Base-by-base conservation (phyloP, 768 basidiomycete species). In the Zangia roseola region DNA sequence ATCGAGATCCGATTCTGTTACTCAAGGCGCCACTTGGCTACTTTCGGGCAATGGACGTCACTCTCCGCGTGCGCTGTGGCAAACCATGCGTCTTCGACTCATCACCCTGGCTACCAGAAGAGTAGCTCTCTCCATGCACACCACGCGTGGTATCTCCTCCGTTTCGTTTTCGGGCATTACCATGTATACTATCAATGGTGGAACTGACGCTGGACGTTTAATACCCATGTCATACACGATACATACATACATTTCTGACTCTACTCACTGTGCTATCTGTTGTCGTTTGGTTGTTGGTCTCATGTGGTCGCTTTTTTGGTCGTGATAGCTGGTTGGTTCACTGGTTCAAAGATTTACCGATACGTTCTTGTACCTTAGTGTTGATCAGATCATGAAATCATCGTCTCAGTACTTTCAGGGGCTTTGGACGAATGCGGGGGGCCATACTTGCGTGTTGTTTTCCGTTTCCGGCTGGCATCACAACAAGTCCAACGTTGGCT, bases 141-240 rank as follows among this genome's bases (percentile, higher is more conserved):
- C 16, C n/a, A 36, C 46, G 23, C 14, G 13, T 34, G 31, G 24
- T 31, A 24, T 20, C 37, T 39, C 38, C 33, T 43, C 41, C 20
- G 28, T 39, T 40, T 30, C 35, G 34, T 42, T 24, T 30, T 30
- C 36, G 21, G 21, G 34, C 43, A 46, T 52, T 28, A 45, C 20
- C 40, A 40, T 38, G 50, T 54, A 55, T 40, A 56, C n/a, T 47
- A 60, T 31, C 42, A 40, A 49, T 59, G 61, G 63, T 45, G 61
- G 63, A 21, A 58, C 34, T 38, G 37, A 49, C 61, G 61, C 63
- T 45, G 63, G 63, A 24, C 63, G 63, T 63, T 55, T 57, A 50
- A 64, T 64, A 64, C 63, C 63, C 54, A 6, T 35, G 28, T 26
- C 50, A 54, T 49, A 49, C 40, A 53, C 34, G 40, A 14, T 43